Evolutionary conservation across 768 basidiomycete genomes (phyloP).

Genomic region (Boletus vermiculosoides): DNA sequence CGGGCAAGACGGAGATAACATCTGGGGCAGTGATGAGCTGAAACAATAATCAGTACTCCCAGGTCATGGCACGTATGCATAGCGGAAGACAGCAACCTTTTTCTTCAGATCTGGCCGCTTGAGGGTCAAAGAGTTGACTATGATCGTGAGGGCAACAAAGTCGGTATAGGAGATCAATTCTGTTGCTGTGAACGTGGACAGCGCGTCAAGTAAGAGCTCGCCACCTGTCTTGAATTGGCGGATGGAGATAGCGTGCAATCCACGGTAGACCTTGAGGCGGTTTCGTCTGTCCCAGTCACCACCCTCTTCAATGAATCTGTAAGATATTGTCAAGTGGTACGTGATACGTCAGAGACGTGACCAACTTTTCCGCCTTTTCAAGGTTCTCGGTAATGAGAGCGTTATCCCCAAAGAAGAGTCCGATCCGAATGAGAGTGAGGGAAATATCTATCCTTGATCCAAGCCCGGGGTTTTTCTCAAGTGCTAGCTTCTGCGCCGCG

Average conservation of each 20-base stretch:
- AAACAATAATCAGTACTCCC: conserved; percentile 3
- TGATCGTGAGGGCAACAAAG: conserved; percentile 82
- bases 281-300: conserved; percentile 99
- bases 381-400: conserved; percentile 69
- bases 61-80: background rate
- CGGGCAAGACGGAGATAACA: conserved; percentile 80
- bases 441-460: conserved; percentile 93
- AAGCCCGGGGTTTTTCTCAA: conserved; percentile 90
- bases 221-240: conserved; percentile 88
- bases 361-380: conserved; percentile 77
- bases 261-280: conserved; percentile 93
- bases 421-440: conserved; percentile 83
- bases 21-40: conserved; percentile 87
- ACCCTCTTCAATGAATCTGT: conserved; percentile 86
- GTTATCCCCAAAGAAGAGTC: conserved; percentile 85
- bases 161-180: conserved; percentile 88
- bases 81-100: conserved; percentile 27
- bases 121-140: conserved; percentile 73
- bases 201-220: conserved; percentile 84
- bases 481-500: conserved; percentile 75
- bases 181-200: conserved; percentile 92
- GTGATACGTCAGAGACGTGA: conserved; percentile 9
- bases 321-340: background rate
- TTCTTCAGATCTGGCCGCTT: conserved; percentile 88
- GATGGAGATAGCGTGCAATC: conserved; percentile 78